phyloP scores from a whole-genome alignment of 2,329 filamentous ascomycete species.

The Pyrenophora teres region DNA sequence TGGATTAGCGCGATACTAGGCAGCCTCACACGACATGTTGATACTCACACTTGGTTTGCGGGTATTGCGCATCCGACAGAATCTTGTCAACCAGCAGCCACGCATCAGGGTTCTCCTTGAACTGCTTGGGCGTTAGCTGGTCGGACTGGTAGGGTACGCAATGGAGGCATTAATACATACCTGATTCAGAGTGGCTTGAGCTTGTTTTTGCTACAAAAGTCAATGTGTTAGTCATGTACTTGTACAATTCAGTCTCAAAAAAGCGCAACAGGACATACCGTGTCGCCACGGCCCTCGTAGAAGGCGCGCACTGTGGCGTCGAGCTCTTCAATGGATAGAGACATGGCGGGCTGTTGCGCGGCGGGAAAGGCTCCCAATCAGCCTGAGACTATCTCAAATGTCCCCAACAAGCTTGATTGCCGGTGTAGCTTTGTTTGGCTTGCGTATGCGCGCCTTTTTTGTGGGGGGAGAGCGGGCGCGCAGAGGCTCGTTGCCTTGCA shows the following conservation, averaged over 20 bases:
- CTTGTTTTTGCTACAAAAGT: conserved; percentile 82
- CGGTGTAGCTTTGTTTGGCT: conserved; percentile 12
- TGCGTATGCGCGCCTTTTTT: conserved; percentile 16
- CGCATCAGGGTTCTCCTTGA: conserved; percentile 98
- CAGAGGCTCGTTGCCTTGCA: conserved; percentile 36
- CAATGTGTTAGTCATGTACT: conserved; percentile 45
- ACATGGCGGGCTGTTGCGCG: conserved; percentile 55
- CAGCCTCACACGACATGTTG: conserved; percentile 17
- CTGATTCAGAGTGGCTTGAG: conserved; percentile 90
- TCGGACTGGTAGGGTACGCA: not conserved
- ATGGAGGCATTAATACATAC: conserved; percentile 56
- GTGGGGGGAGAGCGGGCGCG: conserved; percentile 22
- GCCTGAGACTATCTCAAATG: conserved; percentile 25
- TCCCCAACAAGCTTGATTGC: conserved; percentile 26
- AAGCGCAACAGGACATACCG: conserved; percentile 62
- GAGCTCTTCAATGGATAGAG: conserved; percentile 85
- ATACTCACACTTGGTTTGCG: conserved; percentile 89
- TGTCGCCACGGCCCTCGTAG: conserved; percentile 93
- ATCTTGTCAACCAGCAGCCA: conserved; percentile 99
- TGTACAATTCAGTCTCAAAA: conserved; percentile 14
- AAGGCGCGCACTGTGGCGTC: conserved; percentile 96
- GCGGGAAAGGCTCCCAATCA: conserved; percentile 43
- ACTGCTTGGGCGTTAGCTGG: conserved; percentile 60
- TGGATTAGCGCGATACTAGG: conserved; percentile 39
- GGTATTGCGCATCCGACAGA: conserved; percentile 86